Base-by-base conservation (phyloP, 2,329 filamentous ascomycete genomes). In the Botryotinia narcissicola region DNA sequence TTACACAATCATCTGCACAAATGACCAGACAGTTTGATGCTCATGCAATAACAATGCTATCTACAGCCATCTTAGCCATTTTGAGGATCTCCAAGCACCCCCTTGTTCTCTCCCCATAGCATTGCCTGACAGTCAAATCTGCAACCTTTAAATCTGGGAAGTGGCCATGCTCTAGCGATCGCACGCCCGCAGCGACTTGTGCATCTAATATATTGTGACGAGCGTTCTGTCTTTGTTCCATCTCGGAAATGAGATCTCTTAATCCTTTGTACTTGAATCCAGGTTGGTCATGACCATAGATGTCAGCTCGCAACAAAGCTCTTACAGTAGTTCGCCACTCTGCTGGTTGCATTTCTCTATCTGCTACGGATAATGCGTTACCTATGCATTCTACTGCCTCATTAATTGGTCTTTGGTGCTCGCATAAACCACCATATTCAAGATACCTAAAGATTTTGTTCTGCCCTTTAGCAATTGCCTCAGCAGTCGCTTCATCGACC, bases 261-360 rank as follows among this genome's bases (percentile, higher is more conserved):
- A 91, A 82, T 0, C 88, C 88, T 35, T 85, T 81, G 62, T 87
- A 85, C 42, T 77, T 76, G 63, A 79, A 77, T 29, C 73, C 74
- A 29, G 60, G 57, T 44, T 78, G 76, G 25, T 77, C 77, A 42
- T 87, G 78, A 0, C 89, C 89, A 78, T 90, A 89, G 12, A 91
- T 85, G 77, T 91, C 89, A 20, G 87, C 77, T 73, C 85, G 85
- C 29, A 91, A 81, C 73, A 91, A 81, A 2, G 86, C 86, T 22
- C 88, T 84, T 59, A 90, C 84, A 2, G 84, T 84, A 12, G 84
- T 82, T 51, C 88, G 83, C 89, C 89, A 91, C 76, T 85, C 80
- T 7, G 83, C 80, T 0, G 89, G 87, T 42, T 86, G 83, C 81
- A 90, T 84, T 60, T 83, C 80, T 22, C 37, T 73, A 46, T 71